These are phyloP conservation scores for Amniculicola lignicola DNA, from an alignment of 495 filamentous ascomycete species.

Conservation along the genomic window DNA sequence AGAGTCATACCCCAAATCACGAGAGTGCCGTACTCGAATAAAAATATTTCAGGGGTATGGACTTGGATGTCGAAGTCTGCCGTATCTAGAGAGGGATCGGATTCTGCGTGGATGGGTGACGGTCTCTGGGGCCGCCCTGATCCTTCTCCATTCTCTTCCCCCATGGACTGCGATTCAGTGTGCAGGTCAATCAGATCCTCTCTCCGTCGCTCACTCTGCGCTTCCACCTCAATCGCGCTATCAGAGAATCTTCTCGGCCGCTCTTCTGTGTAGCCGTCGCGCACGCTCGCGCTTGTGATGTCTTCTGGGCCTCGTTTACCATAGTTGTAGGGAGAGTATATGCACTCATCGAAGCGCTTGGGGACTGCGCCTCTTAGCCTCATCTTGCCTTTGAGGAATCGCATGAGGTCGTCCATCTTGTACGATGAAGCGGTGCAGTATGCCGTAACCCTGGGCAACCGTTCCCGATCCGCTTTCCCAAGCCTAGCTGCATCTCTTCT, in stretches of 20 bases:
- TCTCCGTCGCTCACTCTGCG: slow-evolving; percentile 37
- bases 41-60: slow-evolving; percentile 88
- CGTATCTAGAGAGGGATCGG: slow-evolving; percentile 24
- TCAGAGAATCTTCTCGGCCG: slow-evolving; percentile 45
- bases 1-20: slow-evolving; percentile 98
- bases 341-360: slow-evolving; percentile 93
- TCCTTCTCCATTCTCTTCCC: not conserved
- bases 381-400: slow-evolving; percentile 78
- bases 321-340: slow-evolving; percentile 91
- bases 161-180: slow-evolving; percentile 10
- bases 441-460: slow-evolving; percentile 85
- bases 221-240: slow-evolving; percentile 43
- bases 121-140: slow-evolving; percentile 3
- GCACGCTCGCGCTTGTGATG: slow-evolving; percentile 17
- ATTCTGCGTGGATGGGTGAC: slow-evolving; percentile 11
- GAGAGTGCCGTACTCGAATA: slow-evolving; percentile 98
- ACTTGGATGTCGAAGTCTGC: slow-evolving; percentile 69
- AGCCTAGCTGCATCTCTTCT: slow-evolving; percentile 87
- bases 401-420: slow-evolving; percentile 79
- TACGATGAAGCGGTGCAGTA: slow-evolving; percentile 94
- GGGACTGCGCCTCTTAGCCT: slow-evolving; percentile 74
- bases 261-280: slow-evolving; percentile 45
- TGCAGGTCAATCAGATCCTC: slow-evolving; percentile 47
- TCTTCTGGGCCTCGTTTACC: slow-evolving; percentile 15
- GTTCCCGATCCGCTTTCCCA: slow-evolving; percentile 87